phyloP scores from a whole-genome alignment of 2,329 filamentous ascomycete genomes.

The Coleophoma eucalyptorum region DNA sequence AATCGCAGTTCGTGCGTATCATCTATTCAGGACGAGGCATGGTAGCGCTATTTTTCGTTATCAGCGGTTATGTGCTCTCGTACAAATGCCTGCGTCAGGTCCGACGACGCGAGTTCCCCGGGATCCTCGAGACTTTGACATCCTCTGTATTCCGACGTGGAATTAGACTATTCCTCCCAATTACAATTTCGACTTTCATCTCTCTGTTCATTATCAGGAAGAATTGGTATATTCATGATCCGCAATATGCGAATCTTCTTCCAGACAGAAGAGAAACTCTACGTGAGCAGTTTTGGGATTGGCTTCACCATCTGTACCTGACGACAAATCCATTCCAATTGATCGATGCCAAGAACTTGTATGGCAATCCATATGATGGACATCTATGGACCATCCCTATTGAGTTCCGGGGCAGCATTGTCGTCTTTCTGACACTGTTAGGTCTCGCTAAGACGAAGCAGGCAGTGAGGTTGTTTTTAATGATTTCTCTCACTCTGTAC shows the following conservation, averaged over 20 bases:
- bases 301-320: not conserved
- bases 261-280: not conserved
- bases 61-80: conserved; percentile 41
- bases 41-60: conserved; percentile 44
- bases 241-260: not conserved
- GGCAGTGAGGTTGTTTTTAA: not conserved
- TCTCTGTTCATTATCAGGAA: not conserved
- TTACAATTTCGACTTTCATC: conserved; percentile 34
- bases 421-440: conserved; percentile 3
- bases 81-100: conserved; percentile 33
- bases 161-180: conserved; percentile 37
- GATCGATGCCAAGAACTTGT: conserved; percentile 1
- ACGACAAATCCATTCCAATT: conserved; percentile 3
- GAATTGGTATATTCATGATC: not conserved
- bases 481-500: conserved; percentile 1
- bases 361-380: conserved; percentile 4
- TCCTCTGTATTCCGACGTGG: conserved; percentile 39
- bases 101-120: conserved; percentile 27
- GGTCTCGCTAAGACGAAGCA: not conserved
- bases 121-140: conserved; percentile 31
- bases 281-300: not conserved
- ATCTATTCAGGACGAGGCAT: conserved; percentile 37
- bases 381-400: conserved; percentile 14
- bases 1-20: conserved; percentile 36
- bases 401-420: conserved; percentile 8